phyloP scores from a whole-genome alignment of 2,329 filamentous ascomycete genomes.

The Ophiostoma populinum region DNA sequence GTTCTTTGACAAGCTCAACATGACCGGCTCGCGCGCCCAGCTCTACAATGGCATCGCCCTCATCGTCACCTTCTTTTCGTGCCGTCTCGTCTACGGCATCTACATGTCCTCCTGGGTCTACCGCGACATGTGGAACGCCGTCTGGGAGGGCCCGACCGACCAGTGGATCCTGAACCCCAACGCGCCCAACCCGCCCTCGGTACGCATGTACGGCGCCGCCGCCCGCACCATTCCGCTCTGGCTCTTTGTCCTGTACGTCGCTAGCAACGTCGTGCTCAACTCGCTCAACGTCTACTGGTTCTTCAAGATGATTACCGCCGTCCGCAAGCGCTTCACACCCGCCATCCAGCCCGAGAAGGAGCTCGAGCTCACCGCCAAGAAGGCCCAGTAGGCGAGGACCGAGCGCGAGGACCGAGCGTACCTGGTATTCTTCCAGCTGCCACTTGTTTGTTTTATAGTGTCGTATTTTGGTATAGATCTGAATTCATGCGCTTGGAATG shows the following conservation, averaged over 20 bases:
- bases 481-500: too few relatives aligned
- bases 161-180: constrained; percentile 12
- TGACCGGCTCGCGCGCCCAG: constrained; percentile 59
- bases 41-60: constrained; percentile 62
- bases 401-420: too few relatives aligned
- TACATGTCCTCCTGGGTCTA: constrained; percentile 55
- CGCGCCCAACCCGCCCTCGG: constrained; percentile 15
- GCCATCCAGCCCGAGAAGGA: too few relatives aligned
- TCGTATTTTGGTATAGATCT: too few relatives aligned
- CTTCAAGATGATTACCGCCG: constrained; percentile 66
- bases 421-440: too few relatives aligned
- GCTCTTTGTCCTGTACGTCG: constrained; percentile 51
- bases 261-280: constrained; percentile 56
- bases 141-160: constrained; percentile 25
- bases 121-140: constrained; percentile 46
- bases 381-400: not conserved
- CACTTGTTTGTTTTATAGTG: too few relatives aligned
- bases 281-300: constrained; percentile 75
- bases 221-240: constrained; percentile 44
- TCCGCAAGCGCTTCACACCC: constrained; percentile 57
- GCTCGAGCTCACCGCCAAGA: not conserved
- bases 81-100: constrained; percentile 62
- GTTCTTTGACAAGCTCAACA: constrained; percentile 75
- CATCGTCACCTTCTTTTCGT: constrained; percentile 57
- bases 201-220: constrained; percentile 32